Conservation (phyloP, 2,329 filamentous ascomycete species). For the Aspergillus sp. region DNA sequence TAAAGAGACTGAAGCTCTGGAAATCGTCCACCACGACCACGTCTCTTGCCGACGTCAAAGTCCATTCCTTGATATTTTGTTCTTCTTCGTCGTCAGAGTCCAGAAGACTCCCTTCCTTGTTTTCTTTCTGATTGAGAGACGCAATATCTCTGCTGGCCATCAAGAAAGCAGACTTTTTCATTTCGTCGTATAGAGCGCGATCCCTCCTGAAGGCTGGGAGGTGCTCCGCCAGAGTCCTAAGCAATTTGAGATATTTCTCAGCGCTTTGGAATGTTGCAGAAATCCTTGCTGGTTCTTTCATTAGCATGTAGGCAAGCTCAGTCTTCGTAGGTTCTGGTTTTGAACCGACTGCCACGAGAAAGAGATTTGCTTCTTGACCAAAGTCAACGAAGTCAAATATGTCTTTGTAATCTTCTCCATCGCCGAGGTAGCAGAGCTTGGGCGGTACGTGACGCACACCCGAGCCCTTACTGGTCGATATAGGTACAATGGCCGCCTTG, state of each 20-base stretch:
- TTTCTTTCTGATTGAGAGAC: constrained; percentile 21
- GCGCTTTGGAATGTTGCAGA: constrained; percentile 74
- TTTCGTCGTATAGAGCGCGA: constrained; percentile 70
- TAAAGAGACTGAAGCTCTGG: constrained; percentile 84
- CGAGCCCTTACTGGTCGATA: constrained; percentile 45
- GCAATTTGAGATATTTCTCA: constrained; percentile 81
- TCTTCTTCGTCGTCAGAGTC: constrained; percentile 54
- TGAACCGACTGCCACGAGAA: constrained; percentile 82
- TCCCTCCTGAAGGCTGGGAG: constrained; percentile 69
- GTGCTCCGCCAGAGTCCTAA: constrained; percentile 77
- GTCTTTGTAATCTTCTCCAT: constrained; percentile 69
- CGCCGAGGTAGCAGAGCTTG: constrained; percentile 75
- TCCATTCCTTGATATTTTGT: constrained; percentile 70
- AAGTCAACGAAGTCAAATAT: constrained; percentile 99
- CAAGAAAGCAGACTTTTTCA: constrained; percentile 74
- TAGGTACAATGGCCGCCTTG: constrained; percentile 69
- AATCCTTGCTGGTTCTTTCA: constrained; percentile 76
- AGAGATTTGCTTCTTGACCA: constrained; percentile 79
- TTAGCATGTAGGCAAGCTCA: constrained; percentile 82
- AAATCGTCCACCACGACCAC: constrained; percentile 86
- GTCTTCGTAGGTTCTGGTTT: constrained; percentile 85
- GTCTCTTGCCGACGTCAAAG: constrained; percentile 67
- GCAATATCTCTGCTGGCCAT: constrained; percentile 76
- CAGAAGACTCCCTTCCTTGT: constrained; percentile 13
- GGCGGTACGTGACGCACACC: constrained; percentile 62